Evolutionary conservation across 768 basidiomycete species (phyloP).

Genomic region (Tylopilus plumbeoviolaceoides): DNA sequence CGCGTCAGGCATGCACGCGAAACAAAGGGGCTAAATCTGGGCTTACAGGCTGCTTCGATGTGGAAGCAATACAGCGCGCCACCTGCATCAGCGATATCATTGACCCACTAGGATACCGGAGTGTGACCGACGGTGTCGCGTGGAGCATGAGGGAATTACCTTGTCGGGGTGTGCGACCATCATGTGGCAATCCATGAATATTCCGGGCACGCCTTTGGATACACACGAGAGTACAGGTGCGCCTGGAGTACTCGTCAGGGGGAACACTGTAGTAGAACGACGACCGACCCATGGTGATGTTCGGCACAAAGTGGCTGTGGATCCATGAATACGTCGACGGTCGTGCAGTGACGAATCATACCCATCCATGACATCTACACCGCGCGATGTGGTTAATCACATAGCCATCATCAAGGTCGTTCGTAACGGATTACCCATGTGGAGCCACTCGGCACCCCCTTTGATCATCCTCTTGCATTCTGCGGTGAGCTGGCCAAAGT

Average conservation of each 20-base stretch:
- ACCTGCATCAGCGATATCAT: conserved; percentile 93
- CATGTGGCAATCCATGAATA: conserved; percentile 99
- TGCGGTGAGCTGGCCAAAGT: conserved; percentile 91
- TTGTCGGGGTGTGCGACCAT: conserved; percentile 95
- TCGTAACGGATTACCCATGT: conserved; percentile 67
- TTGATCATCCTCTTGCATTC: conserved; percentile 98
- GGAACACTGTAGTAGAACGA: background rate
- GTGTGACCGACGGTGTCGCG: background rate
- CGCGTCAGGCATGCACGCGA: conserved; percentile 14
- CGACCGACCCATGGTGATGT: conserved; percentile 89
- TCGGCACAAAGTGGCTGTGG: conserved; percentile 91
- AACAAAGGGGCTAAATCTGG: background rate
- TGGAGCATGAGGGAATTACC: conserved; percentile 37
- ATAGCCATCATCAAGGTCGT: conserved; percentile 5
- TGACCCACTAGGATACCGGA: conserved; percentile 70
- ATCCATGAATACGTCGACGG: background rate
- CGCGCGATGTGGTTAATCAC: conserved; percentile 8
- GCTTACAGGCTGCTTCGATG: conserved; percentile 84
- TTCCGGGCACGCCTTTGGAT: conserved; percentile 81
- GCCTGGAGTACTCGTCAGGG: conserved; percentile 42
- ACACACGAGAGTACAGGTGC: conserved; percentile 86
- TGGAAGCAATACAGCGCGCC: conserved; percentile 97
- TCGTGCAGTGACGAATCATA: conserved; percentile 29
- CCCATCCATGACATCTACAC: conserved; percentile 98
- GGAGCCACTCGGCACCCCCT: conserved; percentile 94